Conservation (phyloP, 257 asterid genomes). For the Nicotiana tomentosiformis region DNA sequence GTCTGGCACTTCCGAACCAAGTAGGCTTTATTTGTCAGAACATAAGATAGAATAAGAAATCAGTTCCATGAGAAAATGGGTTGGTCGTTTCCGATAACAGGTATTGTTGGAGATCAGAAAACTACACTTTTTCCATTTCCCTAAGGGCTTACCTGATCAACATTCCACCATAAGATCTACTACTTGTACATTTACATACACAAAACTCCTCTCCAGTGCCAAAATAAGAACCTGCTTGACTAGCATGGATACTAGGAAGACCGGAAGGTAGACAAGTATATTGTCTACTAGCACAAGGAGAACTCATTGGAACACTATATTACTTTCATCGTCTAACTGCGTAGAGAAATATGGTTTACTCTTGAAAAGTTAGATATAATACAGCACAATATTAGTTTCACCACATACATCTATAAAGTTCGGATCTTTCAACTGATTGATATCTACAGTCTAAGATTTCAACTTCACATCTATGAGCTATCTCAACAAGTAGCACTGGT, state of each 20-base stretch:
- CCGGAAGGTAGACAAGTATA: background rate
- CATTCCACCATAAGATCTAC: background rate
- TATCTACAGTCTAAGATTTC: background rate
- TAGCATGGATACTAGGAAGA: conserved; percentile 3
- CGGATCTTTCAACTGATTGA: background rate
- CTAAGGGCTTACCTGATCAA: background rate
- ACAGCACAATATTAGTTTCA: background rate
- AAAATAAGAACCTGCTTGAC: background rate
- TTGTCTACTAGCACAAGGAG: background rate
- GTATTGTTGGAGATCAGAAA: background rate
- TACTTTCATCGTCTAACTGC: background rate
- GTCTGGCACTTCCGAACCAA: background rate
- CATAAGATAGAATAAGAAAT: background rate
- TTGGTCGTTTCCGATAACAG: background rate
- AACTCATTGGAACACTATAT: background rate
- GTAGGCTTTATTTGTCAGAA: background rate
- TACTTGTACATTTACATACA: background rate
- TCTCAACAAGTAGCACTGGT: too few relatives aligned
- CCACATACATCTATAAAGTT: background rate
- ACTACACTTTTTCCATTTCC: background rate
- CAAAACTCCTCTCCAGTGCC: background rate
- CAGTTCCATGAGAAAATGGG: background rate
- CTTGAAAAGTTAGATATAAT: background rate
- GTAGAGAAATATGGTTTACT: background rate
- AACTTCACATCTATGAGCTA: too few relatives aligned